Conservation (phyloP, 371 early-diverging fungal species). For the Haplosporangium sp. region DNA sequence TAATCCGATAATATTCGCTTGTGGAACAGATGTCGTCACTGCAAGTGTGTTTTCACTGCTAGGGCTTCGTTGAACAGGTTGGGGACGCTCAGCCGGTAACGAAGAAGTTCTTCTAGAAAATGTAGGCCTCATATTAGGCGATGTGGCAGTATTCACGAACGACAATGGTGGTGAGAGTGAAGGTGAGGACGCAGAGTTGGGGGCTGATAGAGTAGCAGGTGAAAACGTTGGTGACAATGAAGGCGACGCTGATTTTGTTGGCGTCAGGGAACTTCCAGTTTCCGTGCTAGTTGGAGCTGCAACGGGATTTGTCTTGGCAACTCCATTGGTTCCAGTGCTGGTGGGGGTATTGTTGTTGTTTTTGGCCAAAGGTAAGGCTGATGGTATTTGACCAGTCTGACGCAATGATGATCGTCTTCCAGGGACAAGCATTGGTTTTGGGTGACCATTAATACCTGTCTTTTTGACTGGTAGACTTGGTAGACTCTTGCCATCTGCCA, state of each 20-base stretch:
- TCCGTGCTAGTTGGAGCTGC: neutral
- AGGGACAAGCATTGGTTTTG: slow-evolving; percentile 40
- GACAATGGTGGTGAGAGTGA: neutral
- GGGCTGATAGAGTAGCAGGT: neutral
- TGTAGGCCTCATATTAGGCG: neutral
- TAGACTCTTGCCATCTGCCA: slow-evolving; percentile 1
- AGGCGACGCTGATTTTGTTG: slow-evolving; percentile 1
- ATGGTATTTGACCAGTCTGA: slow-evolving; percentile 25
- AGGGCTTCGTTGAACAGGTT: slow-evolving; percentile 14
- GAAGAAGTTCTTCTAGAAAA: slow-evolving; percentile 31
- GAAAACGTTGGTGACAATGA: slow-evolving; percentile 2
- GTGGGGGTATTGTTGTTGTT: slow-evolving; percentile 7
- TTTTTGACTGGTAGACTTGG: slow-evolving; percentile 8
- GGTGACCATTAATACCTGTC: slow-evolving; percentile 13
- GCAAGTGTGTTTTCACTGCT: slow-evolving; percentile 5
- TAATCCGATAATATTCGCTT: slow-evolving; percentile 29
- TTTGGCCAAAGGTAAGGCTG: slow-evolving; percentile 2
- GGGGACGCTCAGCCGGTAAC: slow-evolving; percentile 21
- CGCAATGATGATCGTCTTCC: slow-evolving; percentile 43
- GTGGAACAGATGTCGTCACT: slow-evolving; percentile 8
- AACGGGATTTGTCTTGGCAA: neutral
- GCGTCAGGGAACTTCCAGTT: neutral
- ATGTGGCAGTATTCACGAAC: neutral
- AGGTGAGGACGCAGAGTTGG: slow-evolving; percentile 4
- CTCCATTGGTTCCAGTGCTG: neutral